These are phyloP conservation scores for Ophiostoma perfectum DNA, from an alignment of 2,329 filamentous ascomycete species.

Conservation along the genomic window DNA sequence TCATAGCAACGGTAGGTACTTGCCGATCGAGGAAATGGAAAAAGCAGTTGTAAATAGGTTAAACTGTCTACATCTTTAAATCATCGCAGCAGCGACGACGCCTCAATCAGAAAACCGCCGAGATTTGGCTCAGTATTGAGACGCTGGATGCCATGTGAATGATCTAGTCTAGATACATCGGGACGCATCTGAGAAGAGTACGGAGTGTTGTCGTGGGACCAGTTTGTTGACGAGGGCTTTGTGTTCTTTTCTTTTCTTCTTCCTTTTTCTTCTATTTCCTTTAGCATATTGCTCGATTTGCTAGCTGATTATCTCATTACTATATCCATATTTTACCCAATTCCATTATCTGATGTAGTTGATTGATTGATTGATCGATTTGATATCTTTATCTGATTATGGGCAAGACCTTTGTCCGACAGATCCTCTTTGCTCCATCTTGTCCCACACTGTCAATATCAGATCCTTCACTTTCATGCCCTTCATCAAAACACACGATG, in stretches of 20 bases:
- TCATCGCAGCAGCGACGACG: not conserved
- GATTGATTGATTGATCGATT: not conserved
- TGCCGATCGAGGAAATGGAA: conserved; percentile 3
- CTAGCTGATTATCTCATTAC: not conserved
- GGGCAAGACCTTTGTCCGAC: not conserved
- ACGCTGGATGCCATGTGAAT: not conserved
- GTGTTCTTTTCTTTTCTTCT: not conserved
- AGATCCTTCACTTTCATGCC: not conserved
- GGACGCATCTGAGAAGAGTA: not conserved
- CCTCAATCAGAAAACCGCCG: not conserved
- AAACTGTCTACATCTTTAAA: not conserved
- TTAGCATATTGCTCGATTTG: not conserved
- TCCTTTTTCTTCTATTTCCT: not conserved
- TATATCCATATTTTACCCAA: not conserved
- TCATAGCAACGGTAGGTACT: not conserved
- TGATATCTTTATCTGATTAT: not conserved
- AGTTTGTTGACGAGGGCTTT: not conserved
- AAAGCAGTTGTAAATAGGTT: not conserved
- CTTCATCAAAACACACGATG: not conserved
- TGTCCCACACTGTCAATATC: not conserved
- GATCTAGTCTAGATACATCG: not conserved
- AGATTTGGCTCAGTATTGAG: not conserved
- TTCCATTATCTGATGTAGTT: not conserved
- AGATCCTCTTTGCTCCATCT: not conserved
- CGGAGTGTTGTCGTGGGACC: not conserved